A percentile compares a stretch with the other conserved stretches of the same genome.
Evolutionary conservation across 1,284 basidiomycete species (phyloP).

Genomic region (Cutaneotrichosporon daszewskae): DNA sequence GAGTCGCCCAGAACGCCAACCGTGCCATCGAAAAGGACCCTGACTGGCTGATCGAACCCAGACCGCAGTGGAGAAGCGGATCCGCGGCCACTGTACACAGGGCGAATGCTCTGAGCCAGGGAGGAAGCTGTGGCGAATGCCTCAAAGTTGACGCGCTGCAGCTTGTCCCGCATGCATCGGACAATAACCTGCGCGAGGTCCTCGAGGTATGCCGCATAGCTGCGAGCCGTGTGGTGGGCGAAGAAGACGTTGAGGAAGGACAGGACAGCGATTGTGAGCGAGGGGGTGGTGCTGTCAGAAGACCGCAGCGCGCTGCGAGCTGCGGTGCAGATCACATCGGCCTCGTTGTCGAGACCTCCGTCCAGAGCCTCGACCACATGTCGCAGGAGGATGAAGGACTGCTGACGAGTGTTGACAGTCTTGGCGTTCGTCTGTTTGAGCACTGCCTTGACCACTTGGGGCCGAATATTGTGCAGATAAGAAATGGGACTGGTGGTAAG

Average conservation of each 20-base stretch:
- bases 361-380: constrained; percentile 72
- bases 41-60: constrained; percentile 52
- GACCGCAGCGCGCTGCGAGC: constrained; percentile 30
- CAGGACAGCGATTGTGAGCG: constrained; percentile 70
- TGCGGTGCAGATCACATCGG: constrained; percentile 51
- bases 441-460: constrained; percentile 70
- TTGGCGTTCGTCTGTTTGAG: constrained; percentile 80
- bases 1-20: constrained; percentile 64
- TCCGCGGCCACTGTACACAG: constrained; percentile 22
- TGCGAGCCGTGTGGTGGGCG: constrained; percentile 65
- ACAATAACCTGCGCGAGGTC: constrained; percentile 67
- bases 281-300: constrained; percentile 61
- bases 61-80: constrained; percentile 34
- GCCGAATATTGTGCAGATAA: constrained; percentile 54
- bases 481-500: constrained; percentile 10
- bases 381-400: constrained; percentile 73
- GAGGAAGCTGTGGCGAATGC: constrained; percentile 59
- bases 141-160: constrained; percentile 57
- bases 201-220: constrained; percentile 60
- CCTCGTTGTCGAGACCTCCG: constrained; percentile 71
- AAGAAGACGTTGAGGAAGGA: constrained; percentile 82
- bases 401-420: constrained; percentile 74
- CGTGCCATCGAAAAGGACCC: constrained; percentile 68
- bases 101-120: constrained; percentile 49
- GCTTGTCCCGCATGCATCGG: constrained; percentile 57